Evolutionary conservation across 75 land plant species (phyloP).

Genomic region (Pinus albicaulis): DNA sequence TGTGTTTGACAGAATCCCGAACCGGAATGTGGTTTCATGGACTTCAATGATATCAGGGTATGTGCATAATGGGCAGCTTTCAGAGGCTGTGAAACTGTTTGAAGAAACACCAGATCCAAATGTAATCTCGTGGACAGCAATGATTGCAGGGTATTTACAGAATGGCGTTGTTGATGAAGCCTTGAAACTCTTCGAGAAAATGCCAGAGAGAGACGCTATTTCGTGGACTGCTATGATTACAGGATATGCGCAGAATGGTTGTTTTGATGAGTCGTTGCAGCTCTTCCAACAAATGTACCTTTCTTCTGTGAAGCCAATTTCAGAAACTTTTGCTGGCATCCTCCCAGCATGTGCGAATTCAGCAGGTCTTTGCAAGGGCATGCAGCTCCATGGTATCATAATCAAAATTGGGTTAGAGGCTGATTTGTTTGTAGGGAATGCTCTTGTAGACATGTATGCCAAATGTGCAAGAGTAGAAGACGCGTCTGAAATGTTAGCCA

Average conservation of each 20-base stretch:
- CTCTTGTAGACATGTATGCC: conserved; percentile 21
- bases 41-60: conserved; percentile 24
- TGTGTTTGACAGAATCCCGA: conserved; percentile 13
- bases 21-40: conserved; percentile 13
- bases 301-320: conserved; percentile 32
- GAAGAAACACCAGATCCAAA: conserved; percentile 8
- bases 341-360: conserved; percentile 57
- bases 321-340: conserved; percentile 41
- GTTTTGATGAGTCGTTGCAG: conserved; percentile 60
- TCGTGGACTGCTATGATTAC: conserved; percentile 65
- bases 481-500: conserved; percentile 8
- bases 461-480: conserved; percentile 17
- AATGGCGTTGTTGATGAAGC: conserved; percentile 38
- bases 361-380: conserved; percentile 23
- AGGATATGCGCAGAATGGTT: conserved; percentile 49
- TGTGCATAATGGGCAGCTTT: conserved; percentile 9
- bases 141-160: conserved; percentile 16
- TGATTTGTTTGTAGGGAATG: conserved; percentile 16
- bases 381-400: conserved; percentile 16
- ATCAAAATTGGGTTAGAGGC: conserved; percentile 9
- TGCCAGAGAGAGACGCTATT: conserved; percentile 49
- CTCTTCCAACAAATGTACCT: conserved; percentile 60
- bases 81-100: conserved; percentile 14
- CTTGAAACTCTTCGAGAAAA: conserved; percentile 50
- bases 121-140: conserved; percentile 13